Percentiles rank a stretch among this genome's conserved stretches.
phyloP scores from a whole-genome alignment of 495 filamentous ascomycete genomes.

The Friedmanniomyces endolithicus region DNA sequence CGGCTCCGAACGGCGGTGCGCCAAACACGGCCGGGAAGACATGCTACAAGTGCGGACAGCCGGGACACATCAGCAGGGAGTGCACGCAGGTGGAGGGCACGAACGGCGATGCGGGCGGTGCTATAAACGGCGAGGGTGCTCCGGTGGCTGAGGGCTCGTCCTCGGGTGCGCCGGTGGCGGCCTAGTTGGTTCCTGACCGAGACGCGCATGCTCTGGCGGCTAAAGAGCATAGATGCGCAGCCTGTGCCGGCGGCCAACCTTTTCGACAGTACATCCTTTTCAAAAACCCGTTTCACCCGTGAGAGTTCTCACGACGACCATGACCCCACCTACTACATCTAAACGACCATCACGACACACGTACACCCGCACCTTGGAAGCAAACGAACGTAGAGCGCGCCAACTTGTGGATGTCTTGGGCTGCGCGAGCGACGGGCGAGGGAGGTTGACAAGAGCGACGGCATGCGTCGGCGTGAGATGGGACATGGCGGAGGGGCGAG shows the following conservation, averaged over 20 bases:
- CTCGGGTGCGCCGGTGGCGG: conserved; percentile 33
- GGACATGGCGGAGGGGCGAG: background rate
- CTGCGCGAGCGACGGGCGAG: conserved; percentile 4
- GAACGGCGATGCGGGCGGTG: conserved; percentile 1
- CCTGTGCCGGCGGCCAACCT: background rate
- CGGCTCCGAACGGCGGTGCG: conserved; percentile 89
- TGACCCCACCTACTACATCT: conserved; percentile 1
- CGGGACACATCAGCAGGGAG: conserved; percentile 91
- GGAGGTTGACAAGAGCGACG: conserved; percentile 13
- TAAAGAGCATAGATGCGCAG: background rate
- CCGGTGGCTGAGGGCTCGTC: conserved; percentile 10
- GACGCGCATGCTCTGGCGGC: background rate
- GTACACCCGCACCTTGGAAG: conserved; percentile 20
- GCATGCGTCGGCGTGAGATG: background rate
- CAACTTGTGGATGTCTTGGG: conserved; percentile 15
- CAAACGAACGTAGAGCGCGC: conserved; percentile 3
- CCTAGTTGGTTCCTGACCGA: conserved; percentile 32
- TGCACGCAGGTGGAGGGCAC: conserved; percentile 65
- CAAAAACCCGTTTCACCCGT: background rate
- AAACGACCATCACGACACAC: conserved; percentile 18
- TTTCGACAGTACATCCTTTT: background rate
- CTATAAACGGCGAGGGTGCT: conserved; percentile 33
- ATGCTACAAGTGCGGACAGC: conserved; percentile 93
- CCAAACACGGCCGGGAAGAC: conserved; percentile 94
- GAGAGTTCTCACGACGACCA: conserved; percentile 2